Evolutionary conservation across 2,329 filamentous ascomycete genomes (phyloP).

Genomic region (Talaromyces funiculosus): DNA sequence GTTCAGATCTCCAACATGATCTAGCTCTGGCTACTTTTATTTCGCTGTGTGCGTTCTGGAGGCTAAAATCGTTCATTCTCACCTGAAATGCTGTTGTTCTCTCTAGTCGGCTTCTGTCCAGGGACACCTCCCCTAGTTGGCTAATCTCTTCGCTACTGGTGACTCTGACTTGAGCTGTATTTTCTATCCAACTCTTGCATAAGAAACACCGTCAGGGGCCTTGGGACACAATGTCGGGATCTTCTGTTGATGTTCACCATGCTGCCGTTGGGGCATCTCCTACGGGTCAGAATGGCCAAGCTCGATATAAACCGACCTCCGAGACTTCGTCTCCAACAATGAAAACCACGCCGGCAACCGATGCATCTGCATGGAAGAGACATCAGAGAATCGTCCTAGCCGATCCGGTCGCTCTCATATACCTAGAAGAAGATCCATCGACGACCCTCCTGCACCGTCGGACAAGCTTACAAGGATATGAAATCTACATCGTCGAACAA

Average conservation of each 20-base stretch:
- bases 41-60: not conserved
- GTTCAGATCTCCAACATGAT: not conserved
- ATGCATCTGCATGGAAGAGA: slow-evolving; percentile 22
- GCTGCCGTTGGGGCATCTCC: slow-evolving; percentile 20
- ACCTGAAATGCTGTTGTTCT: slow-evolving; percentile 25
- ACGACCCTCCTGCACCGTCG: slow-evolving; percentile 70
- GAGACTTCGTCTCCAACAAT: slow-evolving; percentile 19
- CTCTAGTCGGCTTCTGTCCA: slow-evolving; percentile 19
- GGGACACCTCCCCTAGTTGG: slow-evolving; percentile 25
- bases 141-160: slow-evolving; percentile 19
- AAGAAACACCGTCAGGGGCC: not conserved
- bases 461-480: slow-evolving; percentile 70
- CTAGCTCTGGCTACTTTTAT: not conserved
- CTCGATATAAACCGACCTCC: slow-evolving; percentile 16
- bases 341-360: slow-evolving; percentile 14
- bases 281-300: slow-evolving; percentile 24
- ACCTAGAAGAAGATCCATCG: slow-evolving; percentile 77
- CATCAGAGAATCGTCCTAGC: slow-evolving; percentile 59
- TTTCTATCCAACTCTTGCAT: not conserved
- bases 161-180: slow-evolving; percentile 8
- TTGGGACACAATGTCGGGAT: slow-evolving; percentile 18
- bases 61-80: not conserved
- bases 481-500: slow-evolving; percentile 92
- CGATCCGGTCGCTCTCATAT: slow-evolving; percentile 62
- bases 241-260: slow-evolving; percentile 20